Evolutionary conservation across 306 rosid genomes (phyloP).

Genomic region (Lagenaria siceraria): DNA sequence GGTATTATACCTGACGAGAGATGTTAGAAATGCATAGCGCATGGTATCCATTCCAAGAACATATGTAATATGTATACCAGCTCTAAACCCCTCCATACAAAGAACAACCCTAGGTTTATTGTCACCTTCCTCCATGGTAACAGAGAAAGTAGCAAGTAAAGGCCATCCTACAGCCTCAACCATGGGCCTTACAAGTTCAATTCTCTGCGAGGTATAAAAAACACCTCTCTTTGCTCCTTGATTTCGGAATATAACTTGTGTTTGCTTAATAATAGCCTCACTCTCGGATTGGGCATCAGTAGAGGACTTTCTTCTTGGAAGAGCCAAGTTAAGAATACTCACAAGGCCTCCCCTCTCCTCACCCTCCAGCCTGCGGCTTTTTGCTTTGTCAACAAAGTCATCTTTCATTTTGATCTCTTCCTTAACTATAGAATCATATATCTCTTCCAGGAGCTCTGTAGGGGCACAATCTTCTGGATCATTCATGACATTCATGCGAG

Average conservation of each 20-base stretch:
- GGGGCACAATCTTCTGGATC: constrained; percentile 90
- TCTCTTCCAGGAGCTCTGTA: constrained; percentile 76
- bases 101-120: constrained; percentile 82
- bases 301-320: constrained; percentile 61
- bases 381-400: constrained; percentile 45
- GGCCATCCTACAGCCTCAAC: constrained; percentile 99
- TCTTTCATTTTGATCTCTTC: constrained; percentile 95
- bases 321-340: constrained; percentile 87
- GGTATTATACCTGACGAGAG: constrained; percentile 67
- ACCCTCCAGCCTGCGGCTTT: constrained; percentile 58
- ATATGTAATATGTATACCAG: constrained; percentile 83
- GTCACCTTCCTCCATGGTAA: constrained; percentile 98
- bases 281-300: constrained; percentile 74
- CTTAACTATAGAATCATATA: constrained; percentile 80
- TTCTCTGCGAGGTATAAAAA: constrained; percentile 79
- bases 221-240: constrained; percentile 78
- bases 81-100: constrained; percentile 97
- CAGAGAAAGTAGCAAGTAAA: constrained; percentile 95
- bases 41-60: constrained; percentile 99
- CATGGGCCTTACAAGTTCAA: constrained; percentile 99
- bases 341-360: constrained; percentile 90
- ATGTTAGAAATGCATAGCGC: constrained; percentile 98
- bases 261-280: constrained; percentile 85
- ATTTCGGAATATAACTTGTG: constrained; percentile 82
- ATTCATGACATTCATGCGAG: constrained; percentile 78